Conservation (phyloP, 2,329 filamentous ascomycete genomes). For the Penicillium glabrum region DNA sequence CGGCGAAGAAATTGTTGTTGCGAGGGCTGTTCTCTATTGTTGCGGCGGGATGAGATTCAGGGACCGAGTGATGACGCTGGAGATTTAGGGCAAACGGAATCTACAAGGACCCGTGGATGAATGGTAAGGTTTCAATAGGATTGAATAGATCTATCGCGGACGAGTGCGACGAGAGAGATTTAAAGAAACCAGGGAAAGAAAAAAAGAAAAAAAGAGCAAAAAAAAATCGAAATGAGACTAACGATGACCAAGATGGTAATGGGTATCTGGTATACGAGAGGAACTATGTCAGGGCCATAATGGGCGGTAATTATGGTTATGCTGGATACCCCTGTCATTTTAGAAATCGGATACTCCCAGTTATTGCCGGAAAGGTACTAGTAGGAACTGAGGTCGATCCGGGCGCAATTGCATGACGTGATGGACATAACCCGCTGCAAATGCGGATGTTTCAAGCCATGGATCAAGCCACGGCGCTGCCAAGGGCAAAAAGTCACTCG, state of each 20-base stretch:
- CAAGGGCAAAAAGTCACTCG: neutral
- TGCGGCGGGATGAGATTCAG: neutral
- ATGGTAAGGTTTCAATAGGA: neutral
- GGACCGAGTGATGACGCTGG: neutral
- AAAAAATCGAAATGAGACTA: constrained; percentile 1
- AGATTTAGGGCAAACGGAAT: constrained; percentile 3
- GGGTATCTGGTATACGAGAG: constrained; percentile 8
- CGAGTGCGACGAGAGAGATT: neutral
- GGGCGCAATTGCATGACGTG: constrained; percentile 17
- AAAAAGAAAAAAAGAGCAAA: constrained; percentile 3
- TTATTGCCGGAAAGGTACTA: constrained; percentile 6
- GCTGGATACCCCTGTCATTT: constrained; percentile 7
- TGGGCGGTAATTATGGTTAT: constrained; percentile 10
- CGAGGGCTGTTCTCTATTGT: neutral
- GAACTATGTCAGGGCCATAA: constrained; percentile 1
- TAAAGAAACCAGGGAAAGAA: constrained; percentile 12
- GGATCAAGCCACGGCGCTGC: constrained; percentile 2
- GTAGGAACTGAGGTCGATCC: constrained; percentile 12
- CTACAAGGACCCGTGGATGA: constrained; percentile 4
- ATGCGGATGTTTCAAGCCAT: neutral
- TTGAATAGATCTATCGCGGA: neutral
- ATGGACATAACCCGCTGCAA: constrained; percentile 7
- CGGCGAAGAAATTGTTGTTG: neutral
- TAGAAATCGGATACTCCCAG: neutral
- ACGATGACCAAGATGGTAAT: constrained; percentile 2